A percentile compares a stretch with the other conserved stretches of the same genome.
Conservation (phyloP, 2,329 filamentous ascomycete species). For the Aschersonia sp. region DNA sequence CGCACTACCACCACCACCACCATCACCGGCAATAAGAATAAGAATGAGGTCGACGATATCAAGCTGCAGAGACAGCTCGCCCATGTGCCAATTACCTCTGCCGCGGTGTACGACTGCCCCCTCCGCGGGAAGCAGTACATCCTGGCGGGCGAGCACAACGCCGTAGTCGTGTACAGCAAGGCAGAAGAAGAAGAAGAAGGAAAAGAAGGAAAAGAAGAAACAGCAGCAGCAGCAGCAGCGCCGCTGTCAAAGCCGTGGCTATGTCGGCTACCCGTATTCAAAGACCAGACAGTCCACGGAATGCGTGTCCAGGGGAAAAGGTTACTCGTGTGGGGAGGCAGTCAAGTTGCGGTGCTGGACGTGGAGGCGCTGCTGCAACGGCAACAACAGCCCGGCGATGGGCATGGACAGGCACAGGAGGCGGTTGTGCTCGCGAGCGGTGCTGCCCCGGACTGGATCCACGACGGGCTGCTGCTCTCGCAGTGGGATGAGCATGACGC, state of each 20-base stretch:
- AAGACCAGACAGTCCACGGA: slow-evolving; percentile 59
- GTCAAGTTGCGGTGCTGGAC: slow-evolving; percentile 31
- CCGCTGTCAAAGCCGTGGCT: slow-evolving; percentile 11
- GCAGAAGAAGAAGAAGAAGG: slow-evolving; percentile 15
- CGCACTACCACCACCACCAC: no score
- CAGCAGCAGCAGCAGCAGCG: no score
- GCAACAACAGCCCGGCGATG: slow-evolving; percentile 4
- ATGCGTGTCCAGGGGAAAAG: slow-evolving; percentile 29
- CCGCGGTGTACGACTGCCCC: slow-evolving; percentile 31
- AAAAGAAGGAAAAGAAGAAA: background rate
- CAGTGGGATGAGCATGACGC: slow-evolving; percentile 26
- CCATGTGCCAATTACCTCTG: slow-evolving; percentile 43
- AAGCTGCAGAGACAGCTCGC: slow-evolving; percentile 21
- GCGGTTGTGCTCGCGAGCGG: slow-evolving; percentile 10
- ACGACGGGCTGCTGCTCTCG: slow-evolving; percentile 45
- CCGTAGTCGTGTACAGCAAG: slow-evolving; percentile 34
- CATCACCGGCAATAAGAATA: no score
- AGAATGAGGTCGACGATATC: background rate
- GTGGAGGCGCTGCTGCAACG: slow-evolving; percentile 5
- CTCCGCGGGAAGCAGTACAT: slow-evolving; percentile 23
- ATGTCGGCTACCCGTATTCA: slow-evolving; percentile 39
- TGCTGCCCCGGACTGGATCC: slow-evolving; percentile 59
- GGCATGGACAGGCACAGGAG: background rate
- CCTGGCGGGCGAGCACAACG: slow-evolving; percentile 45
- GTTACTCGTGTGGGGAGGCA: slow-evolving; percentile 56